A percentile compares a stretch with the other conserved stretches of the same genome.
Evolutionary conservation across 495 filamentous ascomycete species (phyloP).

Genomic region (Durotheca rogersii): DNA sequence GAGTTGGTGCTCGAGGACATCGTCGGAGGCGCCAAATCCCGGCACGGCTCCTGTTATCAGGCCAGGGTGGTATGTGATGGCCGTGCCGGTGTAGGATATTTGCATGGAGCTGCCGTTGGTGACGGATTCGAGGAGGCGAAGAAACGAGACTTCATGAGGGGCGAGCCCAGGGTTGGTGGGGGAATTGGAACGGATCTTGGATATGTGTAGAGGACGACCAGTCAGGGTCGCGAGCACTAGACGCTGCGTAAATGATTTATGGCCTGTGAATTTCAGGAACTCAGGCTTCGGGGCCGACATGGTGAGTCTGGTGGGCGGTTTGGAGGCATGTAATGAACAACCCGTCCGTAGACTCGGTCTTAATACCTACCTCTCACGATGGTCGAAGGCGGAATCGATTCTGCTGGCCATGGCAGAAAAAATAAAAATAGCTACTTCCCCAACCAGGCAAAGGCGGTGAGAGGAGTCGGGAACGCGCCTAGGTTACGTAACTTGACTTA

Average conservation of each 20-base stretch:
- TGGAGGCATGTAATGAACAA: slow-evolving; percentile 2
- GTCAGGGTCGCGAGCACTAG: slow-evolving; percentile 90
- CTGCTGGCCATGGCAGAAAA: slow-evolving; percentile 15
- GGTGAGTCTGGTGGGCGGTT: slow-evolving; percentile 6
- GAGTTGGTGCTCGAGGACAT: slow-evolving; percentile 75
- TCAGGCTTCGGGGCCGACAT: slow-evolving; percentile 50
- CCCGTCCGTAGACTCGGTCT: no score
- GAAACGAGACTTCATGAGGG: slow-evolving; percentile 89
- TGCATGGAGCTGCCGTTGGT: slow-evolving; percentile 95
- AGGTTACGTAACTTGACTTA: no score
- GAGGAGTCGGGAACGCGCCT: no score
- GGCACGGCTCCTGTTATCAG: slow-evolving; percentile 79
- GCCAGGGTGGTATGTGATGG: slow-evolving; percentile 85
- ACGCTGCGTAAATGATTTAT: slow-evolving; percentile 78
- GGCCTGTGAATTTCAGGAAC: slow-evolving; percentile 69
- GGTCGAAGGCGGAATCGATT: slow-evolving; percentile 22
- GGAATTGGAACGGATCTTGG: slow-evolving; percentile 85
- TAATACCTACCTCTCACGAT: slow-evolving; percentile 3
- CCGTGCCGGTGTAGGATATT: slow-evolving; percentile 93
- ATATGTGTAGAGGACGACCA: slow-evolving; percentile 84
- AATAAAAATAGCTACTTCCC: slow-evolving; percentile 19
- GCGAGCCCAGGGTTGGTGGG: slow-evolving; percentile 82
- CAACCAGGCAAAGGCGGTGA: slow-evolving; percentile 27
- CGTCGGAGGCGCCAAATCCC: slow-evolving; percentile 65
- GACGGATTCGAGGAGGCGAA: slow-evolving; percentile 88